Base-by-base conservation (phyloP, 2,329 filamentous ascomycete species). In the Botryotinia globosa region DNA sequence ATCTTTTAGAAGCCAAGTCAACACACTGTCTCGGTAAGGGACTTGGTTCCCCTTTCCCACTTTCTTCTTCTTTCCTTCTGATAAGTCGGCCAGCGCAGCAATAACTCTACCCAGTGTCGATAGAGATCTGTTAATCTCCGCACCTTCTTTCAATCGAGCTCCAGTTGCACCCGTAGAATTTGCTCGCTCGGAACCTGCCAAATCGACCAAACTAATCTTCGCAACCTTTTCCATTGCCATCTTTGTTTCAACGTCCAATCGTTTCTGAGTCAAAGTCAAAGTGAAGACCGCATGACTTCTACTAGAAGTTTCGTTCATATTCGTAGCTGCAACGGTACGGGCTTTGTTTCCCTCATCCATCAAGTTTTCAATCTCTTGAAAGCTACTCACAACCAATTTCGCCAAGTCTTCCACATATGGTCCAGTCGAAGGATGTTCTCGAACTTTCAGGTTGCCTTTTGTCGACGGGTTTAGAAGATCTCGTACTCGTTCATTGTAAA, bases 311-410 rank as follows among this genome's bases (percentile, higher is more conserved):
- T 98, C 96, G 86, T 99, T 99, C 96, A 99, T 99, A 87, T 98
- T 99, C 56, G 96, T 99, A 12, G 96, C 96, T 4, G 96, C 96
- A 56, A 99, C 96, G 0, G 96, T 99, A 85, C 96, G 89, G 48
- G 96, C 96, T 84, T 99, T 99, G 86, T 99, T 99, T 79, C 96
- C 96, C 83, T 98, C 95, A 81, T 99, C 96, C 96, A 99, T 99
- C 79, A 99, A 85, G 80, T 98, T 91, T 80, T 99, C 96, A 77
- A 99, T 98, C 81, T 99, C 97, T 71, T 91, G 87, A 81, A 99
- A 98, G 74, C 94, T 95, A 77, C 94, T 90, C 58, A 99, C 96
- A 1, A 96, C 93, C 74, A 99, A 85, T 82, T 99, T 98, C 75
- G 97, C 94, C 79, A 99, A 86, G 85, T 99, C 96, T 83, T 99